phyloP scores from a whole-genome alignment of 1,139 yeast genomes.

The Geotrichum phurueaensis region DNA sequence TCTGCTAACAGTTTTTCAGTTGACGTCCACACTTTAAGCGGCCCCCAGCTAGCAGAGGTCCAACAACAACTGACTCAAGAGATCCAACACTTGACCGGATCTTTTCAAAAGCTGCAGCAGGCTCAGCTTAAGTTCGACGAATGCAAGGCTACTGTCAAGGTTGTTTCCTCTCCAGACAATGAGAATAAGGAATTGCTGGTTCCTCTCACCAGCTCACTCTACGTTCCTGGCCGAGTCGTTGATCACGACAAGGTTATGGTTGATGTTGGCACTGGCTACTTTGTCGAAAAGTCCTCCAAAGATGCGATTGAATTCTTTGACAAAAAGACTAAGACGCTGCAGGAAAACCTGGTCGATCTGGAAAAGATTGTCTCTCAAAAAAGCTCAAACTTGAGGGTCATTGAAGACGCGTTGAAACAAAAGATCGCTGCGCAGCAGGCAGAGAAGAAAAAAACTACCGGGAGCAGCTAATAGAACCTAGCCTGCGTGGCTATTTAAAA shows the following conservation, averaged over 20 bases:
- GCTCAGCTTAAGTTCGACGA: conserved; percentile 82
- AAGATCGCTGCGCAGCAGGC: conserved; percentile 12
- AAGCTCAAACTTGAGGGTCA: conserved; percentile 29
- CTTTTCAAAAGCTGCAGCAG: conserved; percentile 74
- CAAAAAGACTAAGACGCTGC: conserved; percentile 64
- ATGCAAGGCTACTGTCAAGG: conserved; percentile 65
- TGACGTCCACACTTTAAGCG: conserved; percentile 64
- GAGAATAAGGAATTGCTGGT: conserved; percentile 56
- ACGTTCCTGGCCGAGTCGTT: conserved; percentile 71
- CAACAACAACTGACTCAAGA: conserved; percentile 83
- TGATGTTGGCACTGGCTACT: conserved; percentile 95
- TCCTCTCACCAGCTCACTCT: conserved; percentile 83
- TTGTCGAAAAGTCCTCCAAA: conserved; percentile 65
- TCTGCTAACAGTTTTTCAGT: conserved; percentile 19
- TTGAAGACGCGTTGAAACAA: conserved; percentile 27
- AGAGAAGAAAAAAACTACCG: conserved; percentile 3
- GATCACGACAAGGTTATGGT: conserved; percentile 54
- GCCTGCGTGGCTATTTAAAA: background rate
- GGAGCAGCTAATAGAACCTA: background rate
- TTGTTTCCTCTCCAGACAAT: conserved; percentile 45
- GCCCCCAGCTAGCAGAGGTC: conserved; percentile 79
- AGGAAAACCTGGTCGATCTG: conserved; percentile 66
- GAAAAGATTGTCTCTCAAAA: conserved; percentile 54
- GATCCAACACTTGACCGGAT: conserved; percentile 75
- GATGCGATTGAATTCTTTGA: conserved; percentile 73